Evolutionary conservation across 1,284 basidiomycete genomes (phyloP).

Genomic region (Chondrostereum purpureum): DNA sequence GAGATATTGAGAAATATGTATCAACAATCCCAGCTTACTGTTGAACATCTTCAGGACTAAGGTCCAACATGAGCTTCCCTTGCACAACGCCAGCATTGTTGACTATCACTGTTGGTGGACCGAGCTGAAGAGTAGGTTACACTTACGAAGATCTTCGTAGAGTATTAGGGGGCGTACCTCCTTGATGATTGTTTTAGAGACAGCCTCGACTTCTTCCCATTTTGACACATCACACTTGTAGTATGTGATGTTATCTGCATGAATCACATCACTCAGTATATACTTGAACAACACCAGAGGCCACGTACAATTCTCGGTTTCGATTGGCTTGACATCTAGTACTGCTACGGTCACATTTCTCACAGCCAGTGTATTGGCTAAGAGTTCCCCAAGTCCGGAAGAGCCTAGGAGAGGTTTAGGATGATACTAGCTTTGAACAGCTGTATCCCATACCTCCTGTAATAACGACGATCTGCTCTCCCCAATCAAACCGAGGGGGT

Average conservation of each 20-base stretch:
- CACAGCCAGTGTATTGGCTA: slow-evolving; percentile 78
- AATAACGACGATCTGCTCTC: slow-evolving; percentile 79
- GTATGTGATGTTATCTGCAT: slow-evolving; percentile 68
- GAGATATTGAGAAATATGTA: not conserved
- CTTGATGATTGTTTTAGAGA: slow-evolving; percentile 63
- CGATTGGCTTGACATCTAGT: slow-evolving; percentile 73
- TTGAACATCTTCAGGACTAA: slow-evolving; percentile 70
- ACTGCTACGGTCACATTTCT: slow-evolving; percentile 81
- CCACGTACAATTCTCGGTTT: slow-evolving; percentile 65
- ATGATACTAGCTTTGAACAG: not conserved
- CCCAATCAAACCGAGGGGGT: slow-evolving; percentile 66
- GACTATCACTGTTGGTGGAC: slow-evolving; percentile 83
- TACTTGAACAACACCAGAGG: slow-evolving; percentile 2
- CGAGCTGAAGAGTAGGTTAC: slow-evolving; percentile 47
- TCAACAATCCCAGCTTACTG: slow-evolving; percentile 49
- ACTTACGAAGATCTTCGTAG: not conserved
- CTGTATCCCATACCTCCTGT: slow-evolving; percentile 68
- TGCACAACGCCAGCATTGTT: slow-evolving; percentile 97
- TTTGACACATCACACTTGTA: slow-evolving; percentile 89
- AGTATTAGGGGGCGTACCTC: slow-evolving; percentile 47
- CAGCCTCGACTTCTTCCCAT: slow-evolving; percentile 70
- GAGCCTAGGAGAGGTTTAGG: slow-evolving; percentile 47
- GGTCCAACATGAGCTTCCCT: slow-evolving; percentile 79
- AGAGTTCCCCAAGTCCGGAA: slow-evolving; percentile 81
- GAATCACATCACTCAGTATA: slow-evolving; percentile 7